These are phyloP conservation scores for Phlyctochytrium planicorne DNA, from an alignment of 192 early-diverging fungal genomes.

Conservation along the genomic window DNA sequence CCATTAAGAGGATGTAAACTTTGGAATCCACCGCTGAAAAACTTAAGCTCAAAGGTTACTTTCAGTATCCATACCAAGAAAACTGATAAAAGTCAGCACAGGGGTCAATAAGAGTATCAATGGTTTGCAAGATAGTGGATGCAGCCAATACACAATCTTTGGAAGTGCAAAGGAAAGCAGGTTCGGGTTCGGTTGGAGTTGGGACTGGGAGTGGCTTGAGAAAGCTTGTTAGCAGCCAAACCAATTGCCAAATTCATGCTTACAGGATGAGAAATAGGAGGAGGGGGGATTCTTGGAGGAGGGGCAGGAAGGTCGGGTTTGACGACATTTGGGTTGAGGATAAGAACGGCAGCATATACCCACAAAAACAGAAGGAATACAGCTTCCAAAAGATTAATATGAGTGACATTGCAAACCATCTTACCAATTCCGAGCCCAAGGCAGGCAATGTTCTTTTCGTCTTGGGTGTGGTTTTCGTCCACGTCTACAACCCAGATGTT, in stretches of 20 bases:
- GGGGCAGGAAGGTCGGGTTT: background rate
- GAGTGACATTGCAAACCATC: too few species aligned
- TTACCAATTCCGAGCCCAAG: background rate
- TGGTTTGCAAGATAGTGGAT: conserved; percentile 8
- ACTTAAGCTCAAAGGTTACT: background rate
- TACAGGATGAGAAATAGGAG: too few species aligned
- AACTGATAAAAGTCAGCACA: conserved; percentile 23
- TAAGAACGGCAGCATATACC: background rate
- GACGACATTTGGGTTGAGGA: background rate
- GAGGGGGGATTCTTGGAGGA: background rate
- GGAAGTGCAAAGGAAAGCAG: conserved; percentile 14
- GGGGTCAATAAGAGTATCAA: conserved; percentile 16
- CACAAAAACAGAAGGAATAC: background rate
- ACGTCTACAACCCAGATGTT: background rate
- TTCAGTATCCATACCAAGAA: conserved; percentile 15
- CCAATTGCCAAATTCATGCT: too few species aligned
- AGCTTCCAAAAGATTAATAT: too few species aligned
- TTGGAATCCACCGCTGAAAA: background rate
- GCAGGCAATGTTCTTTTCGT: background rate
- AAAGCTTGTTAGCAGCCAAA: background rate
- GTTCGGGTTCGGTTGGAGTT: conserved; percentile 23
- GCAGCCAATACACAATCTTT: conserved; percentile 18
- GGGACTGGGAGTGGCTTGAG: conserved; percentile 16
- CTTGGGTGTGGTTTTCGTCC: background rate
- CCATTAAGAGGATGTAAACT: background rate